Percentiles rank a stretch among this genome's conserved stretches.
Conservation (phyloP, 2,329 filamentous ascomycete genomes). For the Fusarium sulawesiense region DNA sequence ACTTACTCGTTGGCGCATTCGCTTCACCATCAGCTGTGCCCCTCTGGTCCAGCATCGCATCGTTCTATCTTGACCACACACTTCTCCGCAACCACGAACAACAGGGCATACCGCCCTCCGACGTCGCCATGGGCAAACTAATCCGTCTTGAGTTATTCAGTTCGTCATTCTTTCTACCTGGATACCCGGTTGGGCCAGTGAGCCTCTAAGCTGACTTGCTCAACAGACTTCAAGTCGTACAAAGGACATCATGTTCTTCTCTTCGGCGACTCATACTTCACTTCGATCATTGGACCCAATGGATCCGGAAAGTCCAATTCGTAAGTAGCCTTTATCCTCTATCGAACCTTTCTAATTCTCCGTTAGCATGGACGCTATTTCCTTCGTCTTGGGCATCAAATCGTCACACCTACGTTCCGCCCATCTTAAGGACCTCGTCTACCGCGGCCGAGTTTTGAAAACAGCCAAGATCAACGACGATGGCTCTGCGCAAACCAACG, state of each 20-base stretch:
- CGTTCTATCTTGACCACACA: conserved; percentile 14
- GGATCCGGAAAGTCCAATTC: conserved; percentile 99
- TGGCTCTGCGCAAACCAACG: conserved; percentile 76
- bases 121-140: conserved; percentile 87
- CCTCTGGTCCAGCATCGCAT: conserved; percentile 27
- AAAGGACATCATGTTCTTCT: conserved; percentile 94
- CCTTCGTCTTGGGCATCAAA: conserved; percentile 98
- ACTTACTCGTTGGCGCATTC: conserved; percentile 33
- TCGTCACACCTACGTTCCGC: conserved; percentile 96
- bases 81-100: conserved; percentile 8
- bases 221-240: conserved; percentile 96
- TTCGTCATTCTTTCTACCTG: conserved; percentile 57
- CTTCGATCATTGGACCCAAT: conserved; percentile 99
- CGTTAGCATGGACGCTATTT: conserved; percentile 95
- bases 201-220: conserved; percentile 29
- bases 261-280: conserved; percentile 98
- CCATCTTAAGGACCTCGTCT: conserved; percentile 93
- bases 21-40: conserved; percentile 33
- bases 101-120: conserved; percentile 29
- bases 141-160: conserved; percentile 94
- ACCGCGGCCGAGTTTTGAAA: conserved; percentile 92
- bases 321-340: conserved; percentile 61
- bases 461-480: conserved; percentile 94
- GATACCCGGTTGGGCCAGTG: background rate
- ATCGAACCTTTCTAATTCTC: conserved; percentile 9